Conservation (phyloP, 768 basidiomycete species). For the Rhizopogon roseolus region DNA sequence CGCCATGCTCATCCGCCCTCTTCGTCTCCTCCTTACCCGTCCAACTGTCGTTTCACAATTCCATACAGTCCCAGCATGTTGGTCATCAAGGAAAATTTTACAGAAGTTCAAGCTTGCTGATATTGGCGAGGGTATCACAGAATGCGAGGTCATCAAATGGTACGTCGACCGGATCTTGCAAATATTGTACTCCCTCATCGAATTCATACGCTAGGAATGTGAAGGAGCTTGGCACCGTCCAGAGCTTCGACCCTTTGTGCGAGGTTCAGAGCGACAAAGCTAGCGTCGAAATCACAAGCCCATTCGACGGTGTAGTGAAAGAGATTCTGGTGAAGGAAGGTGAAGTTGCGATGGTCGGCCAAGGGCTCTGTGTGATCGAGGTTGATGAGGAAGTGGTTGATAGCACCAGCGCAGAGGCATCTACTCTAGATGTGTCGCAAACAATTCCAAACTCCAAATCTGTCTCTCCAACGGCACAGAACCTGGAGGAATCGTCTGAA, state of each 20-base stretch:
- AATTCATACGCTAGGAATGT: constrained; percentile 48
- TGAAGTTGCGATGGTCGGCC: constrained; percentile 79
- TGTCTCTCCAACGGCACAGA: neutral
- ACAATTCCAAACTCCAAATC: constrained; percentile 7
- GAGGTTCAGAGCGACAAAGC: constrained; percentile 92
- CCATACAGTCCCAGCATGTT: constrained; percentile 28
- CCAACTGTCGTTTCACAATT: constrained; percentile 29
- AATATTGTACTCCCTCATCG: neutral
- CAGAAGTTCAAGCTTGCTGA: constrained; percentile 76
- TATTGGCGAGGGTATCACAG: constrained; percentile 89
- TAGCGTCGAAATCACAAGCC: constrained; percentile 86
- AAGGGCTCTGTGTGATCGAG: constrained; percentile 74
- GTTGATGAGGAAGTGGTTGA: constrained; percentile 55
- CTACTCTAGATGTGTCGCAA: neutral
- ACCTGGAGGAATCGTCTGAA: neutral
- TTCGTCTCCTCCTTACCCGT: constrained; percentile 19
- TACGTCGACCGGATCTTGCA: constrained; percentile 35
- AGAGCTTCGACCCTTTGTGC: constrained; percentile 69
- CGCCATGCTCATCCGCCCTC: constrained; percentile 6
- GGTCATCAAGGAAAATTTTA: constrained; percentile 31
- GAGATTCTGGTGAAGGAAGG: constrained; percentile 76
- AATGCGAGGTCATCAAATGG: constrained; percentile 89
- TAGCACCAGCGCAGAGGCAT: constrained; percentile 8
- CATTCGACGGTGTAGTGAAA: constrained; percentile 72
- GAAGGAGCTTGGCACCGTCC: constrained; percentile 42